Percentiles rank a stretch among this genome's conserved stretches.
Conservation (phyloP, 495 filamentous ascomycete genomes). For the Evansstolkia leycettana region DNA sequence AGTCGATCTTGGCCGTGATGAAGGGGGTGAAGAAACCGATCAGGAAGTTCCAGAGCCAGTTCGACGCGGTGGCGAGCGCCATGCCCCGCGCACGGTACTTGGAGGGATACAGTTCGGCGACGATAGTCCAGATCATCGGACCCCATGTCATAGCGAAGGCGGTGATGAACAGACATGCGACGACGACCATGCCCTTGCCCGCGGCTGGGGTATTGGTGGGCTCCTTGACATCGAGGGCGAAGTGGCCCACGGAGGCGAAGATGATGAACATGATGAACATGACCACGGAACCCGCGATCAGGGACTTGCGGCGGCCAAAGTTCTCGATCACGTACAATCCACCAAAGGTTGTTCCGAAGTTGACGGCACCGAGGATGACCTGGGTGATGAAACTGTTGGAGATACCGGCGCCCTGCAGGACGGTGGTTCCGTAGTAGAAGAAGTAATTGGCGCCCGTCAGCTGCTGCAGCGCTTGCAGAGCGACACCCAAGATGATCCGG, state of each 20-base stretch:
- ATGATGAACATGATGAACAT: conserved; percentile 63
- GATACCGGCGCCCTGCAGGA: conserved; percentile 60
- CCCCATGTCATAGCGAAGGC: conserved; percentile 60
- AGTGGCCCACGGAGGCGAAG: conserved; percentile 58
- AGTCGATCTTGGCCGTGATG: conserved; percentile 53
- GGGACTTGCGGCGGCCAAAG: conserved; percentile 53
- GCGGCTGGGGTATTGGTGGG: conserved; percentile 45
- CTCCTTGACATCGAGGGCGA: conserved; percentile 41
- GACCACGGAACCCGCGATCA: conserved; percentile 54
- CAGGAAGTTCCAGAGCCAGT: conserved; percentile 83
- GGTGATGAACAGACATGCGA: conserved; percentile 53
- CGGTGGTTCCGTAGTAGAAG: conserved; percentile 62
- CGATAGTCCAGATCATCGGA: conserved; percentile 68
- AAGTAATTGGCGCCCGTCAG: conserved; percentile 52
- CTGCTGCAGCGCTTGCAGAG: conserved; percentile 41
- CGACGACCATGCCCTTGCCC: conserved; percentile 64
- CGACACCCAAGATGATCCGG: conserved; percentile 54
- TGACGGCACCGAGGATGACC: conserved; percentile 62
- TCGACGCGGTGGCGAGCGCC: conserved; percentile 62
- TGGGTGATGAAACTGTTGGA: conserved; percentile 58
- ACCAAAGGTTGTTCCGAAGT: conserved; percentile 58
- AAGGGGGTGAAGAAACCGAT: conserved; percentile 69
- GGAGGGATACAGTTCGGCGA: conserved; percentile 68
- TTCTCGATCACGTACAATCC: conserved; percentile 61
- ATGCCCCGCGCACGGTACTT: conserved; percentile 61